phyloP scores from a whole-genome alignment of 2,329 filamentous ascomycete species.

The Cladosporium austrohemisphaericum region DNA sequence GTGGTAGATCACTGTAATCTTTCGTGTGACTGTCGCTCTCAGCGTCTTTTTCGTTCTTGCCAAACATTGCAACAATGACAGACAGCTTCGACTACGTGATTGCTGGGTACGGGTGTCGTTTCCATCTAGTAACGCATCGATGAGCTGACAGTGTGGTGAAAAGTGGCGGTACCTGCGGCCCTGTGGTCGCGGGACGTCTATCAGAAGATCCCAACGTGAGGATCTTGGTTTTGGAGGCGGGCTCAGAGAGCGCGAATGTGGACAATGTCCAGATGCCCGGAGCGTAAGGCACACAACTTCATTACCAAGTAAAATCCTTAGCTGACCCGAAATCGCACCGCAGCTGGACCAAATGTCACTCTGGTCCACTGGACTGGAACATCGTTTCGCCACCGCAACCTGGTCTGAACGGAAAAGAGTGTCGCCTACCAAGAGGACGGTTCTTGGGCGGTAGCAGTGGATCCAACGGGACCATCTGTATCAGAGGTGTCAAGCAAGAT shows the following conservation, averaged over 20 bases:
- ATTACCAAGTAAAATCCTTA: not conserved
- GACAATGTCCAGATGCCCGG: conserved; percentile 47
- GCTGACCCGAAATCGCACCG: not conserved
- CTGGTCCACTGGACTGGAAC: conserved; percentile 45
- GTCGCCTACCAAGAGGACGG: conserved; percentile 42
- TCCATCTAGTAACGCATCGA: not conserved
- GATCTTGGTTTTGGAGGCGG: conserved; percentile 28
- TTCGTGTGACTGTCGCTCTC: no score
- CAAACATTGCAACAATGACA: conserved; percentile 17
- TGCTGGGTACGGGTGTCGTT: conserved; percentile 23
- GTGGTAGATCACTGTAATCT: no score
- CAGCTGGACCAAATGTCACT: conserved; percentile 42
- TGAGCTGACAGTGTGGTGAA: conserved; percentile 4
- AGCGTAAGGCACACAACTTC: conserved; percentile 28
- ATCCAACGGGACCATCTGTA: conserved; percentile 43
- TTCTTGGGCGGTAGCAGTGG: conserved; percentile 44
- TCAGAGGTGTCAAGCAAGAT: conserved; percentile 43
- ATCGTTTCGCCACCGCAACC: conserved; percentile 39
- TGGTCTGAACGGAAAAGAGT: conserved; percentile 39
- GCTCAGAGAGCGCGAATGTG: conserved; percentile 33
- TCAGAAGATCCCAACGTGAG: conserved; percentile 25
- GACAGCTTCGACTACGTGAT: conserved; percentile 27
- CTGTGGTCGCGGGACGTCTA: conserved; percentile 25
- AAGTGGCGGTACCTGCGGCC: conserved; percentile 27
- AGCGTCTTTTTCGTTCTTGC: no score